A percentile compares a stretch with the other conserved stretches of the same genome.
Evolutionary conservation across 495 filamentous ascomycete species (phyloP).

Genomic region (Talaromyces wortmannii): DNA sequence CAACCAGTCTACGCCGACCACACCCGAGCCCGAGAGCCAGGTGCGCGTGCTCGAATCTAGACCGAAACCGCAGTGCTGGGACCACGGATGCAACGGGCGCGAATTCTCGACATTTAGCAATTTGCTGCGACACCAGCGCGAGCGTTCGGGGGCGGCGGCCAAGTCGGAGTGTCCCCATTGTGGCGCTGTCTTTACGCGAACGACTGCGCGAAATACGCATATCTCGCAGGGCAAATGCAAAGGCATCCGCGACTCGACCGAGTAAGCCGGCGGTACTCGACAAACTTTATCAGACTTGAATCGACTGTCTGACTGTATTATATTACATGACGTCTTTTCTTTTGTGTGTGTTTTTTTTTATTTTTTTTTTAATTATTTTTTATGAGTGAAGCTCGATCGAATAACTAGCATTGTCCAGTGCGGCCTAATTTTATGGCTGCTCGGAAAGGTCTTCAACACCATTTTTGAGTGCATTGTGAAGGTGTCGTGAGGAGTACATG

Average conservation of each 20-base stretch:
- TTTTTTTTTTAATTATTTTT: no score
- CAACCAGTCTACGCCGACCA: slow-evolving; percentile 11
- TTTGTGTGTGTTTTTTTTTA: no score
- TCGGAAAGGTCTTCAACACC: no score
- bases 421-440: no score
- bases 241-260: slow-evolving; percentile 9
- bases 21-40: slow-evolving; percentile 37
- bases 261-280: neutral
- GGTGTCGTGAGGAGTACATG: no score
- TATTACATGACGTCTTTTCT: no score
- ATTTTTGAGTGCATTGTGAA: no score
- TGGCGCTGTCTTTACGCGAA: slow-evolving; percentile 85
- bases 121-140: slow-evolving; percentile 83
- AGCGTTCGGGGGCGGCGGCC: slow-evolving; percentile 81
- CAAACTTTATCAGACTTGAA: no score
- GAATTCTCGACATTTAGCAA: slow-evolving; percentile 97
- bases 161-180: slow-evolving; percentile 85
- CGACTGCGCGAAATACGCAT: slow-evolving; percentile 86
- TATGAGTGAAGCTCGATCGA: no score
- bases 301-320: no score
- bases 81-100: slow-evolving; percentile 89
- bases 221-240: slow-evolving; percentile 89
- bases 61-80: slow-evolving; percentile 90
- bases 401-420: no score
- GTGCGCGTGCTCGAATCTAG: slow-evolving; percentile 67